phyloP scores from a whole-genome alignment of 495 filamentous ascomycete species.

The Daldinia caldariorum region DNA sequence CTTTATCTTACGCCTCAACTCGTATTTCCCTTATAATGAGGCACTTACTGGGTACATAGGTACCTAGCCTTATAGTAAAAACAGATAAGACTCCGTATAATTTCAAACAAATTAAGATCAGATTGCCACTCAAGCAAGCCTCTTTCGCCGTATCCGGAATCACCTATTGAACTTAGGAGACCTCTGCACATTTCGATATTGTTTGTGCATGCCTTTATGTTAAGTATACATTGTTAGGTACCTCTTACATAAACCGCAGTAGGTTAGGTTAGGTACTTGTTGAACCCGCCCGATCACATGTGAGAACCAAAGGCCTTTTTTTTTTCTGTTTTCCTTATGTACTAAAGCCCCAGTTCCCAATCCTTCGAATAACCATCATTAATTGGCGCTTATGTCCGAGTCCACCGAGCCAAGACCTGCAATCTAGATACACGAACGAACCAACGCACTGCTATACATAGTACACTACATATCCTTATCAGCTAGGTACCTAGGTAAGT shows the following conservation, averaged over 20 bases:
- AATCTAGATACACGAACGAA: constrained; percentile 9
- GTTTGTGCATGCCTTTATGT: not conserved
- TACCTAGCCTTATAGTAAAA: too few species aligned
- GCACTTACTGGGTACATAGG: too few species aligned
- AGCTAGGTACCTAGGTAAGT: not conserved
- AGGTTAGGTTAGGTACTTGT: too few species aligned
- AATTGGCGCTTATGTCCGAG: constrained; percentile 4
- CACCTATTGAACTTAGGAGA: too few species aligned
- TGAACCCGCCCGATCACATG: not conserved
- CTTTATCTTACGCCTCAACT: not conserved
- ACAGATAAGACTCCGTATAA: not conserved
- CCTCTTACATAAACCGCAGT: too few species aligned
- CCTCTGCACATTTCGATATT: constrained; percentile 31
- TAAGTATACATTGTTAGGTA: not conserved
- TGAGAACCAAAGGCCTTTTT: not conserved
- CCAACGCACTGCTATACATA: not conserved
- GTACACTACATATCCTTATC: too few species aligned
- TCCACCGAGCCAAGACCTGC: constrained; percentile 3
- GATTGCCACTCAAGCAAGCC: constrained; percentile 1
- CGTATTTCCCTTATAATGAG: too few species aligned
- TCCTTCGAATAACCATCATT: not conserved
- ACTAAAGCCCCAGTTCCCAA: not conserved
- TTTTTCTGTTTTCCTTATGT: too few species aligned
- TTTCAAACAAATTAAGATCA: not conserved
- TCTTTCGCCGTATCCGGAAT: not conserved